phyloP scores from a whole-genome alignment of 495 filamentous ascomycete species.

The Xylaria grammica region DNA sequence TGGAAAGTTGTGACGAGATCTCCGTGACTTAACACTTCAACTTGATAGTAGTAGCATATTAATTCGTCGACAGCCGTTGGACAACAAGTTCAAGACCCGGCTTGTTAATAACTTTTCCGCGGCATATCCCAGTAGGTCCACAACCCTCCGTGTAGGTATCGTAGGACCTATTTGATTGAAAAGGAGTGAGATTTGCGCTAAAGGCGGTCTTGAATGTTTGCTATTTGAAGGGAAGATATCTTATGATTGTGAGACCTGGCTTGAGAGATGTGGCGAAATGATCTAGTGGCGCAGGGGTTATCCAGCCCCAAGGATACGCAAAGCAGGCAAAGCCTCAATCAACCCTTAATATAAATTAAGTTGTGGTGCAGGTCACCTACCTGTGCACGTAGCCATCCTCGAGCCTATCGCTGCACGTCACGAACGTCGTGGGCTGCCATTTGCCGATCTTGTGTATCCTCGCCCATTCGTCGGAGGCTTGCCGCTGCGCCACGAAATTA shows the following conservation, averaged over 20 bases:
- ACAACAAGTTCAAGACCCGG: no score
- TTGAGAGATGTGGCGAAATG: background rate
- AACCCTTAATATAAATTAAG: conserved; percentile 10
- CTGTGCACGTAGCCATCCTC: conserved; percentile 16
- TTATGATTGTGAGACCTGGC: background rate
- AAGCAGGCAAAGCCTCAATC: conserved; percentile 11
- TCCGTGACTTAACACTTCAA: no score
- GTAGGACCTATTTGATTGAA: no score
- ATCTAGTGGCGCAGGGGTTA: conserved; percentile 4
- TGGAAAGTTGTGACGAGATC: no score
- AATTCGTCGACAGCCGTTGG: no score
- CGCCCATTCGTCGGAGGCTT: conserved; percentile 19
- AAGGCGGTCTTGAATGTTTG: background rate
- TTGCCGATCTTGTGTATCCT: conserved; percentile 22
- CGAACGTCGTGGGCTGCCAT: conserved; percentile 18
- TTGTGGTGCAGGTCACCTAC: conserved; percentile 1
- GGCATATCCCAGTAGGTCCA: no score
- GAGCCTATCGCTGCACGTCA: conserved; percentile 27
- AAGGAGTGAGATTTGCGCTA: no score
- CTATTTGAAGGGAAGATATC: background rate
- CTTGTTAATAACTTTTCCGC: no score
- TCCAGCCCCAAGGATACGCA: background rate
- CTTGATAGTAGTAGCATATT: no score
- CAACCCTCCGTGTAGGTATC: no score
- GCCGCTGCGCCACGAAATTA: conserved; percentile 12